Base-by-base conservation (phyloP, 257 asterid species). In the Euphrasia confusa region DNA sequence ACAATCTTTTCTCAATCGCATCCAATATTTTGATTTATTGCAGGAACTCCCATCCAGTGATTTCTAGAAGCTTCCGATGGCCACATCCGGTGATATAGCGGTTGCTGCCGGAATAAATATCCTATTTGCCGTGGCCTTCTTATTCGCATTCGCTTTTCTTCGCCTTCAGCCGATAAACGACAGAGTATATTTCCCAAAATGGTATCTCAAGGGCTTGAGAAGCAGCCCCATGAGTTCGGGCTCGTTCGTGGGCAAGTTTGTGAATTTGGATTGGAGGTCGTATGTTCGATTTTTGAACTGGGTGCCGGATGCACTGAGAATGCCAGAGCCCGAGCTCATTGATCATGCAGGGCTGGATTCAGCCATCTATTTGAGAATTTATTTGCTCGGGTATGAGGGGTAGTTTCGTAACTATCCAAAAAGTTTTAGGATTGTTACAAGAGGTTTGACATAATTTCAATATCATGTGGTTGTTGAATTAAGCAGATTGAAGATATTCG, bases 271-370 rank as follows among this genome's bases (percentile, higher is more conserved):
- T 64, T 87, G 97, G 96, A 82, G 87, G 74, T 74, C 97, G 14
- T 93, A 93, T 71, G 47, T 85, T 72, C 80, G 85, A 68, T 87
- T 89, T 62, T 69, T 90, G 82, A 84, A 87, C 74, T 93, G 99
- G 99, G 86, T 93, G 66, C 97, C 97, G 13, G 99, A 93, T 70
- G 99, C 99, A 3, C 75, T 93, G 14, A 83, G 75, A 77, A 93
- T 93, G 99, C 97, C 99, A 4, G 99, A 93, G 60, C 83, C 83
- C 0, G 97, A 89, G 88, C 91, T 93, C 37, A 89, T 93, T 58
- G 97, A 89, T 44, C 99, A 93, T 58, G 99, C 99, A 4, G 99
- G 99, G 50, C 75, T 93, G 63, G 99, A 93, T 75, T 93, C 99
- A 6, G 95, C 90, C 0, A 92, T 83, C 60, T 93, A 87, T 71